Evolutionary conservation across 2,329 filamentous ascomycete species (phyloP).

Genomic region (Calonectria pauciramosa): DNA sequence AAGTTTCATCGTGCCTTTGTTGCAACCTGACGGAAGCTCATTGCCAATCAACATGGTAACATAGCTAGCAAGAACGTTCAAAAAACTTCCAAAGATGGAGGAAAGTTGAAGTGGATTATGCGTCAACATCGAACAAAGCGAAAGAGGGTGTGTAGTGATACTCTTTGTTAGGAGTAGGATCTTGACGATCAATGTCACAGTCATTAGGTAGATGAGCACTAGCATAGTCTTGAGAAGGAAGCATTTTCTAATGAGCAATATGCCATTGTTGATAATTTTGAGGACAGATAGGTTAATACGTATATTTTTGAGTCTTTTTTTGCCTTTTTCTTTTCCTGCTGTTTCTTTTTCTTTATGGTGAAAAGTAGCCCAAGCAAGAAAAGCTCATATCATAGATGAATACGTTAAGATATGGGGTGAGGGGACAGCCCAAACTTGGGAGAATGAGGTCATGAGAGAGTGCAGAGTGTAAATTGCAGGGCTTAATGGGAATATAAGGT

Average conservation of each 20-base stretch:
- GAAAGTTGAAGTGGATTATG: neutral
- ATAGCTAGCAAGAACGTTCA: neutral
- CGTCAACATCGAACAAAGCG: neutral
- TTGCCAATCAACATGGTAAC: neutral
- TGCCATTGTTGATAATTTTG: neutral
- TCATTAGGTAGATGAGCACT: neutral
- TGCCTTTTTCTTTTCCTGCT: neutral
- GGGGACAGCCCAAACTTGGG: neutral
- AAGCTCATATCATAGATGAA: neutral
- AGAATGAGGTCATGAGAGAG: neutral
- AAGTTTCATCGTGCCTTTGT: neutral
- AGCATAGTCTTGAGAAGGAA: neutral
- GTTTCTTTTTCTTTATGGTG: neutral
- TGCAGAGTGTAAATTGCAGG: neutral
- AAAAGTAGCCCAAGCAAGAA: neutral
- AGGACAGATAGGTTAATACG: neutral
- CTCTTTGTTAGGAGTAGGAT: neutral
- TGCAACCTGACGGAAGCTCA: neutral
- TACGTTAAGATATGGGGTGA: neutral
- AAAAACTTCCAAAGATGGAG: neutral
- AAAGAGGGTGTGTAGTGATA: neutral
- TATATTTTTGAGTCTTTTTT: neutral
- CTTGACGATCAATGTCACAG: neutral
- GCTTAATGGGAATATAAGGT: neutral
- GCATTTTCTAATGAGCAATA: neutral